These are phyloP conservation scores for Yamadazyma tumulicola DNA, from an alignment of 805 yeast genomes.

Conservation along the genomic window DNA sequence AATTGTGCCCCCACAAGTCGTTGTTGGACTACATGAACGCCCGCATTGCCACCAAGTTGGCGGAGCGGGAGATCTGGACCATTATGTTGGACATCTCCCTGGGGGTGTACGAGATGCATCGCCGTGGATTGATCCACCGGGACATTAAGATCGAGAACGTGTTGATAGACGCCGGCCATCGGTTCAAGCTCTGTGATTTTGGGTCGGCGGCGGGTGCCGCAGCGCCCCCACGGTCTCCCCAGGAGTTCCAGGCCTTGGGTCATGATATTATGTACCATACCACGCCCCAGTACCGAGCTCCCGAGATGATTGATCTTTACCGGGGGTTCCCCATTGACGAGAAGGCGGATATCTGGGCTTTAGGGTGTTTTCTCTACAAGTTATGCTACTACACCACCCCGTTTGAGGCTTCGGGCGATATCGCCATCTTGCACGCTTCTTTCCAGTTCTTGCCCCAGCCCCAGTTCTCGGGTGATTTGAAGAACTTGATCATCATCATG, in stretches of 20 bases:
- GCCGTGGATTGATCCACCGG: conserved; percentile 74
- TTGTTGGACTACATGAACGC: conserved; percentile 89
- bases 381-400: conserved; percentile 93
- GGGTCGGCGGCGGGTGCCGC: conserved; percentile 77
- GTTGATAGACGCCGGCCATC: conserved; percentile 63
- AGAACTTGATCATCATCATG: conserved; percentile 72
- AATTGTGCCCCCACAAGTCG: conserved; percentile 82
- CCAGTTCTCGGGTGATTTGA: conserved; percentile 64
- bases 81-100: conserved; percentile 79
- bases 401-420: conserved; percentile 82
- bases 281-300: conserved; percentile 92
- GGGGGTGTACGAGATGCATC: conserved; percentile 86
- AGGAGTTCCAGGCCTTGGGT: conserved; percentile 70
- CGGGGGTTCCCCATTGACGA: conserved; percentile 84
- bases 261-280: conserved; percentile 88
- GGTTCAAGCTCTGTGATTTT: conserved; percentile 87
- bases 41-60: conserved; percentile 71
- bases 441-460: conserved; percentile 75
- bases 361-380: conserved; percentile 88
- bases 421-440: conserved; percentile 81
- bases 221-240: conserved; percentile 70
- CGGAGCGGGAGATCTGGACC: conserved; percentile 71
- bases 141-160: conserved; percentile 96
- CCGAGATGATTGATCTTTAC: conserved; percentile 92
- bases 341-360: conserved; percentile 94